Base-by-base conservation (phyloP, 768 basidiomycete species). In the Lactifluus volemus region DNA sequence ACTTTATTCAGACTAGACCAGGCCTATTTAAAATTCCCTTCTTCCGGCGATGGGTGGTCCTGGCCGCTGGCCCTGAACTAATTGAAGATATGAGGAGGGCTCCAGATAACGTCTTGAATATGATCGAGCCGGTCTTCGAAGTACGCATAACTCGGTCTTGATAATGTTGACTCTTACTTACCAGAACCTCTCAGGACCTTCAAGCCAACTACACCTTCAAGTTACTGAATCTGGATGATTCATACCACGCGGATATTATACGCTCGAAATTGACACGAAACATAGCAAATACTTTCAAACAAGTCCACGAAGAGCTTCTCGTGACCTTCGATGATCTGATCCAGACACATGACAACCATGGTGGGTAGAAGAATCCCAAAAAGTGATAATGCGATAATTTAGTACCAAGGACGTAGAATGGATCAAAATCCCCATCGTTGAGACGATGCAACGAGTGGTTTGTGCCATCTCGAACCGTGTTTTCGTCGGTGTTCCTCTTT, bases 71-170 rank as follows among this genome's bases (percentile, higher is more conserved):
- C 1, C 68, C 72, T 0, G 61, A 76, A 29, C 70, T 77, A 49
- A 69, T 83, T 12, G 78, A 83, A 6, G 83, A 84, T 45, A 66
- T 85, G 17, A 75, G 80, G 25, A 76, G 70, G 59, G 76, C 77
- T n/a, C 72, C 76, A 5, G 79, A 81, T 51, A 72, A 78, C n/a
- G 72, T 73, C 30, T 69, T 81, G 5, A 80, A 79, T 32, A 73
- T 77, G 54, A 61, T 67, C 59, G 73, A 75, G 19, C 75, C 75
- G 4, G 71, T 75, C 44, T 64, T 69, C 50, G 76, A 77, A 32
- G 82, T 81, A 54, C 10, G 71, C 67, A 34, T 32, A 29, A 19
- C 34, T 44, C 2, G 47, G n/a, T 11, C 36, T 44, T 2, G 47
- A 29, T 17, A 2, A 11, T 5, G 9, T 7, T 42, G 19, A 5